These are phyloP conservation scores for Candida hispaniensis DNA, from an alignment of 805 yeast species.

Conservation along the genomic window DNA sequence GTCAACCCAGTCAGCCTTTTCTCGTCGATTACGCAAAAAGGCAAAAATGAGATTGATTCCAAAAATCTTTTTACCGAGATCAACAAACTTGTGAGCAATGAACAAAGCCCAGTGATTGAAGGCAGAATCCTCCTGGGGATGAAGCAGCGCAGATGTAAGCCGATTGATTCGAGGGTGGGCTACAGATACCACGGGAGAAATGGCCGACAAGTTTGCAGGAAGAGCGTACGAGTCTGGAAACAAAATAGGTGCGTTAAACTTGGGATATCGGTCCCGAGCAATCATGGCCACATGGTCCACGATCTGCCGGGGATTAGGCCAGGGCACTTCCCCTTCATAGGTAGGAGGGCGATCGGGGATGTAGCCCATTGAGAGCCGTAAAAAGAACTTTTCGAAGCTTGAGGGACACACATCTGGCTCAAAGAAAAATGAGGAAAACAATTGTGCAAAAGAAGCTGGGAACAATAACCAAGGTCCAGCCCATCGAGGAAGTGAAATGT, in stretches of 20 bases:
- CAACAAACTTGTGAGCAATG: slow-evolving; percentile 22
- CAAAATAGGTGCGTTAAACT: slow-evolving; percentile 26
- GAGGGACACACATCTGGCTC: slow-evolving; percentile 30
- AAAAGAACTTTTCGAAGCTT: slow-evolving; percentile 26
- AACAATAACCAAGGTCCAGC: slow-evolving; percentile 34
- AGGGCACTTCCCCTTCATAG: slow-evolving; percentile 25
- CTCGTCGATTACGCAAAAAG: slow-evolving; percentile 16
- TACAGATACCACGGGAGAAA: slow-evolving; percentile 24
- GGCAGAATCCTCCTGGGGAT: slow-evolving; percentile 26
- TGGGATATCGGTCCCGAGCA: slow-evolving; percentile 27
- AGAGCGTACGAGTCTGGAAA: slow-evolving; percentile 23
- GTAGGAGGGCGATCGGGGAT: slow-evolving; percentile 26
- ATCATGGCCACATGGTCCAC: slow-evolving; percentile 27
- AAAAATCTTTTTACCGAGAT: slow-evolving; percentile 25
- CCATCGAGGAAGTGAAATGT: slow-evolving; percentile 28
- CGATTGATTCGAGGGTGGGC: slow-evolving; percentile 29
- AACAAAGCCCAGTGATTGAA: slow-evolving; percentile 22
- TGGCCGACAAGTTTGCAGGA: slow-evolving; percentile 18
- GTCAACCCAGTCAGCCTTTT: too few relatives aligned
- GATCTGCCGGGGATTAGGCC: slow-evolving; percentile 29
- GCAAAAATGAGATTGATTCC: slow-evolving; percentile 24
- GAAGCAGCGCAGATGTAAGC: slow-evolving; percentile 28
- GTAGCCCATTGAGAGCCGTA: slow-evolving; percentile 25
- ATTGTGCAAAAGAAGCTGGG: slow-evolving; percentile 33
- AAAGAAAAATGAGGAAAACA: slow-evolving; percentile 29